phyloP scores from a whole-genome alignment of 2,329 filamentous ascomycete species.

The Botrytis porri region DNA sequence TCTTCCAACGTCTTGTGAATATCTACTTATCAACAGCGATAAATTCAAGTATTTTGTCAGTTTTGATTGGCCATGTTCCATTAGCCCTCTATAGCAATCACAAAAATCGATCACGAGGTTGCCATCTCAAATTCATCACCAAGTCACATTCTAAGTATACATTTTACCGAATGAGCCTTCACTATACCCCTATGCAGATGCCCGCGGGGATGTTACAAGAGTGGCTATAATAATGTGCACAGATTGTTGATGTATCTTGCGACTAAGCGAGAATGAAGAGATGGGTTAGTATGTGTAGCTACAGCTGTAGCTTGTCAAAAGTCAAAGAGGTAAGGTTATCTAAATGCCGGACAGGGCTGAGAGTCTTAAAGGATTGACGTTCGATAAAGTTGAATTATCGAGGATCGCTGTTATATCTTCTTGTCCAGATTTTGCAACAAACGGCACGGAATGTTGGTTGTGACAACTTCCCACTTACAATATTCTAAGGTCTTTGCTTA shows the following conservation, averaged over 20 bases:
- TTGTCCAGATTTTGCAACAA: neutral
- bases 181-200: neutral
- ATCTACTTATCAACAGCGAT: neutral
- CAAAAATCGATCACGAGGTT: neutral
- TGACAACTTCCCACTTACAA: neutral
- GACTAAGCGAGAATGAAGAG: neutral
- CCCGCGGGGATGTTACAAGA: too few species aligned
- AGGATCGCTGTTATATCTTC: neutral
- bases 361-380: neutral
- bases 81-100: accelerated
- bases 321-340: neutral
- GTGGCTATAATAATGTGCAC: too few species aligned
- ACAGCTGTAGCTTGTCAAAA: neutral
- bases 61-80: accelerated
- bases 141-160: neutral
- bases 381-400: neutral
- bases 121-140: neutral
- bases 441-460: neutral
- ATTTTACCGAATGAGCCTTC: neutral
- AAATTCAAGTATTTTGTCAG: neutral
- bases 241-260: neutral
- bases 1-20: neutral
- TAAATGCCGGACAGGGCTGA: neutral
- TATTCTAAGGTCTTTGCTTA: neutral
- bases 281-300: neutral